Base-by-base conservation (phyloP, 495 filamentous ascomycete species). In the Ramalina peruviana region DNA sequence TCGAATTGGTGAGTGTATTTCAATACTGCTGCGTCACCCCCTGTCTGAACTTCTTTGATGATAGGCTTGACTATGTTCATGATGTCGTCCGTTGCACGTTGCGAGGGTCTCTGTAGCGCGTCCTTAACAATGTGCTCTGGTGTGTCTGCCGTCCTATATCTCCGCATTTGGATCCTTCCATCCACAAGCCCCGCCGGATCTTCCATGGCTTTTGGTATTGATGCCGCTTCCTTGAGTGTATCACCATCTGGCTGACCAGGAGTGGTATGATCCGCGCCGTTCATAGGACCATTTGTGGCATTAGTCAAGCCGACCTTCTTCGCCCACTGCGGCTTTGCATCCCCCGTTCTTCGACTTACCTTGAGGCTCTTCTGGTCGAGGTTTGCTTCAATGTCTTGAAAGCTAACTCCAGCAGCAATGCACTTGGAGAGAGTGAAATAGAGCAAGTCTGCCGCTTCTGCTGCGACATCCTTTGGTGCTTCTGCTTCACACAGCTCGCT, bases 1-100 rank as follows among this genome's bases (percentile, higher is more conserved):
- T 98, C 92, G 57, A 98, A 98, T 68, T 92, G 90, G 74, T 94
- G 86, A 0, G 92, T 96, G 60, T 94, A 96, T 48, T 81, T 81
- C 43, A 97, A 75, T 13, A 98, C 72, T 2, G 83, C 92, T 54
- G 82, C 79, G 65, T 98, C 92, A 23, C 92, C 93, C 40, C 80
- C 74, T 19, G 76, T 67, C 19, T 80, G 82, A 43, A 98, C 79
- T 52, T 86, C 86, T 39, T 86, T 77, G 54, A 98, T 84, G 56
- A 98, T 98, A 3, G 92, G 92, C 15, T 76, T 80, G 23, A 94
- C 86, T 46, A 97, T 86, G 42, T 75, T 78, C 69, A 95, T 85
- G 55, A 97, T 94, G 21, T 80, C 75, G 21, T 96, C 90, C 21
- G 84, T 82, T 19, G 89, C 93, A 58, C 83, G 86, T 60, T 98